Conservation (phyloP, 2,329 filamentous ascomycete genomes). For the Ophiostoma australiae region DNA sequence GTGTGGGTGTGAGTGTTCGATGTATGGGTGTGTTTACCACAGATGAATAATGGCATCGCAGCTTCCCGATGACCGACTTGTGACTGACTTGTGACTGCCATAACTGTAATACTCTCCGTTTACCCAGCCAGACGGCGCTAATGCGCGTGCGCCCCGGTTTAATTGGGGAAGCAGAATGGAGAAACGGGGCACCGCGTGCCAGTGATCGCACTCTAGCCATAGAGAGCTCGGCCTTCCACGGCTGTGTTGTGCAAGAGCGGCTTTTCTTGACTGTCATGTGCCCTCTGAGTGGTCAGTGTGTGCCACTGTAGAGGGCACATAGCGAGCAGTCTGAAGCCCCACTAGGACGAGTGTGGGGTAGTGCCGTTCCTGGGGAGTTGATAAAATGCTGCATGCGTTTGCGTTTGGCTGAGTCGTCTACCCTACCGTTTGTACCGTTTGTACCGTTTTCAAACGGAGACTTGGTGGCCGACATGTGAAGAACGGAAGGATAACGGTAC, state of each 20-base stretch:
- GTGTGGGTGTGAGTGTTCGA: not conserved
- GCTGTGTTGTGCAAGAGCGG: not conserved
- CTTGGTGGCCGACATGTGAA: not conserved
- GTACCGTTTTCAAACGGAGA: not conserved
- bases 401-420: not conserved
- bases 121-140: constrained; percentile 19
- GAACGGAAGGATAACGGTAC: not conserved
- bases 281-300: not conserved
- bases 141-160: not conserved
- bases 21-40: not conserved
- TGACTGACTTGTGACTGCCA: not conserved
- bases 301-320: not conserved
- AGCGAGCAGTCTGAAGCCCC: not conserved
- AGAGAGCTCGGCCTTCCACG: constrained; percentile 4
- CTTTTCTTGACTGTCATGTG: not conserved
- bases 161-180: constrained; percentile 20
- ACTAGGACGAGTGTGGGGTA: constrained; percentile 6
- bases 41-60: not conserved
- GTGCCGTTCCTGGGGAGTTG: not conserved
- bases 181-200: constrained; percentile 16
- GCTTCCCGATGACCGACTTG: not conserved
- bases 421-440: not conserved
- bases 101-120: constrained; percentile 3
- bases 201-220: constrained; percentile 6
- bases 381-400: not conserved